Evolutionary conservation across 164 flowering plant genomes (phyloP).

Genomic region (Kalanchoe fedtschenkoi): DNA sequence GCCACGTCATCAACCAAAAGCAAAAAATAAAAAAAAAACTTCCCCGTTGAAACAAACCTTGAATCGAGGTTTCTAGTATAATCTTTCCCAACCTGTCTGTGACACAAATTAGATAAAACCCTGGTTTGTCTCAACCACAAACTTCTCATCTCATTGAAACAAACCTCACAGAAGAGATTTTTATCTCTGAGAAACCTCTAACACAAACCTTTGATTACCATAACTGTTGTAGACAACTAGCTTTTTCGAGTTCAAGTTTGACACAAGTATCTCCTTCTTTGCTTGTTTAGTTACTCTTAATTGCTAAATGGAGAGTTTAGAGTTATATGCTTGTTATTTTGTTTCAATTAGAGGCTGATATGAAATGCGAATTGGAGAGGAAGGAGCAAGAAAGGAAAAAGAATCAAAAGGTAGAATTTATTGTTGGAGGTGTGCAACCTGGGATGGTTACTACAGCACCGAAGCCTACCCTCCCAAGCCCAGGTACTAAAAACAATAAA

Average conservation of each 20-base stretch:
- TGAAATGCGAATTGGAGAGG: slow-evolving; percentile 76
- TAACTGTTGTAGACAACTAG: too few relatives aligned
- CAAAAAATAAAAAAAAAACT: too few relatives aligned
- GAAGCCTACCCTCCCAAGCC: slow-evolving; percentile 39
- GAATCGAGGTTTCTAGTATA: too few relatives aligned
- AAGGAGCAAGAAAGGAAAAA: slow-evolving; percentile 82
- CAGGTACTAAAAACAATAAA: slow-evolving; percentile 29
- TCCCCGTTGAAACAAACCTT: too few relatives aligned
- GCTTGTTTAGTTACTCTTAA: background rate
- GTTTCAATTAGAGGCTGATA: slow-evolving; percentile 57
- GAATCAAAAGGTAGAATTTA: slow-evolving; percentile 67
- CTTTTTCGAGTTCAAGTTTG: background rate
- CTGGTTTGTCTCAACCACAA: too few relatives aligned
- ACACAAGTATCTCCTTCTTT: background rate
- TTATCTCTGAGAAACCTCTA: too few relatives aligned
- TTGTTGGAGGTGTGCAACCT: slow-evolving; percentile 52
- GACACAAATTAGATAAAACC: too few relatives aligned
- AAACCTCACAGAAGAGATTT: too few relatives aligned
- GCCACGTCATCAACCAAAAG: too few relatives aligned
- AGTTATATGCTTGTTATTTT: slow-evolving; percentile 7
- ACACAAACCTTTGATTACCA: too few relatives aligned
- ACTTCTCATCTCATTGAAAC: too few relatives aligned
- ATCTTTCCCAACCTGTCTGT: too few relatives aligned
- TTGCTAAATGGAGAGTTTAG: background rate
- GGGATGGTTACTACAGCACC: slow-evolving; percentile 30